phyloP scores from a whole-genome alignment of 768 basidiomycete genomes.

The Trametes punicea region DNA sequence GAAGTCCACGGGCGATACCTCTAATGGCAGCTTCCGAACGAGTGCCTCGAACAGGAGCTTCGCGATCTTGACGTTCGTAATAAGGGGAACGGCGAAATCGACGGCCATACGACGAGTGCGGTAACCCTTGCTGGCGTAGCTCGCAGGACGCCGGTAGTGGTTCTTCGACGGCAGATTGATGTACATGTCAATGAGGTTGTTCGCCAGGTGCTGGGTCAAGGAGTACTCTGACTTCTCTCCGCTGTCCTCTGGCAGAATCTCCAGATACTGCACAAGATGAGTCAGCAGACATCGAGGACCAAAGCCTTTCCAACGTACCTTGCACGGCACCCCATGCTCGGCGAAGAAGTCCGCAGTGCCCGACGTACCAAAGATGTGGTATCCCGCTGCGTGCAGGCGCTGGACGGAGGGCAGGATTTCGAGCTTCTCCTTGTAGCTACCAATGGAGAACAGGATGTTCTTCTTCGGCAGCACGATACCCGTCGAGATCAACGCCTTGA shows the following conservation, averaged over 20 bases:
- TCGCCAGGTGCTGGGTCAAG: conserved; percentile 91
- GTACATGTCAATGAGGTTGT: conserved; percentile 98
- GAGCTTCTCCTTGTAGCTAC: conserved; percentile 95
- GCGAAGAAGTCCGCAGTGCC: conserved; percentile 98
- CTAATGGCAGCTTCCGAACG: conserved; percentile 83
- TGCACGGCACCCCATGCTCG: conserved; percentile 96
- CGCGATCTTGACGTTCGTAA: conserved; percentile 98
- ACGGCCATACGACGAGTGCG: conserved; percentile 97
- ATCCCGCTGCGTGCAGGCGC: conserved; percentile 90
- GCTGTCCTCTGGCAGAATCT: conserved; percentile 76
- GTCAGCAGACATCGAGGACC: neutral
- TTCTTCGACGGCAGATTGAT: conserved; percentile 99
- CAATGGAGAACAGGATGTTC: conserved; percentile 95
- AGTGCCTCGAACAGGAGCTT: conserved; percentile 94
- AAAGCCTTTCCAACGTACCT: conserved; percentile 42
- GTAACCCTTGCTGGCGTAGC: conserved; percentile 96
- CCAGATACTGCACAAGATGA: conserved; percentile 63
- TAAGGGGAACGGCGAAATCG: conserved; percentile 94
- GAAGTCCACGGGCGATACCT: conserved; percentile 87
- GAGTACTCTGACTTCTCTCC: conserved; percentile 97
- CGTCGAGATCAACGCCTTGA: conserved; percentile 95
- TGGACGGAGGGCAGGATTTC: conserved; percentile 94
- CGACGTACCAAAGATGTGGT: conserved; percentile 94
- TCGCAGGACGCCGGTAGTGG: conserved; percentile 93
- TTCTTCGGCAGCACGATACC: conserved; percentile 95